Evolutionary conservation across 805 yeast species (phyloP).

Genomic region (Teunomyces panamensis): DNA sequence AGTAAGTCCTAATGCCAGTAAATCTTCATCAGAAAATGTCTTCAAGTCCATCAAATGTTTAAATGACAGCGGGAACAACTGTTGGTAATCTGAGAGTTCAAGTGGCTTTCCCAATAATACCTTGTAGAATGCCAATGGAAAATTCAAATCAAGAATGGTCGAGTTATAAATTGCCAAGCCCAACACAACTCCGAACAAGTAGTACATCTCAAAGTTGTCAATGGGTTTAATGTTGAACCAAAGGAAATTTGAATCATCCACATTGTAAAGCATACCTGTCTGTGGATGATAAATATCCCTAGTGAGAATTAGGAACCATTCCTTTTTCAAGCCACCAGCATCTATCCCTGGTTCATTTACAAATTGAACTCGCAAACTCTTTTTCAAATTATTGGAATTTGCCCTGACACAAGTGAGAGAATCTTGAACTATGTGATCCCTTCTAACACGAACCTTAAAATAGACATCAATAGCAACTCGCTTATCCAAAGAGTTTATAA

Average conservation of each 20-base stretch:
- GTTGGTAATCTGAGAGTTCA: conserved; percentile 60
- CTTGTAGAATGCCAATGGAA: conserved; percentile 78
- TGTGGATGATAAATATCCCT: conserved; percentile 66
- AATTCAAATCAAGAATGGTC: conserved; percentile 73
- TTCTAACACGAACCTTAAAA: conserved; percentile 64
- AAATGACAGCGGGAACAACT: conserved; percentile 67
- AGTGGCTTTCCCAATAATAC: conserved; percentile 57
- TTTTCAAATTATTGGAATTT: conserved; percentile 60
- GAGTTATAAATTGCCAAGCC: conserved; percentile 93
- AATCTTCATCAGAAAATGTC: conserved; percentile 22
- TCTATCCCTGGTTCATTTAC: conserved; percentile 89
- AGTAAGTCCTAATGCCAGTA: conserved; percentile 44
- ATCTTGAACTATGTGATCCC: conserved; percentile 67
- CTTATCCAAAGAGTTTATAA: conserved; percentile 66
- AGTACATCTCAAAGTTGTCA: conserved; percentile 54
- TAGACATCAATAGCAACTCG: conserved; percentile 62
- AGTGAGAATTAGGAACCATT: conserved; percentile 83
- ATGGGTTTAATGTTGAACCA: conserved; percentile 68
- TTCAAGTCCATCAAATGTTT: conserved; percentile 30
- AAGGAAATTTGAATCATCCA: conserved; percentile 64
- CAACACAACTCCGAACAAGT: conserved; percentile 77
- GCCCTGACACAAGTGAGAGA: conserved; percentile 62
- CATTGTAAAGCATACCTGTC: conserved; percentile 62
- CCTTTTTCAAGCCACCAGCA: conserved; percentile 92
- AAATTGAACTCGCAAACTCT: conserved; percentile 76